Base-by-base conservation (phyloP, 139 green algal species). In the Closterium sp. region DNA sequence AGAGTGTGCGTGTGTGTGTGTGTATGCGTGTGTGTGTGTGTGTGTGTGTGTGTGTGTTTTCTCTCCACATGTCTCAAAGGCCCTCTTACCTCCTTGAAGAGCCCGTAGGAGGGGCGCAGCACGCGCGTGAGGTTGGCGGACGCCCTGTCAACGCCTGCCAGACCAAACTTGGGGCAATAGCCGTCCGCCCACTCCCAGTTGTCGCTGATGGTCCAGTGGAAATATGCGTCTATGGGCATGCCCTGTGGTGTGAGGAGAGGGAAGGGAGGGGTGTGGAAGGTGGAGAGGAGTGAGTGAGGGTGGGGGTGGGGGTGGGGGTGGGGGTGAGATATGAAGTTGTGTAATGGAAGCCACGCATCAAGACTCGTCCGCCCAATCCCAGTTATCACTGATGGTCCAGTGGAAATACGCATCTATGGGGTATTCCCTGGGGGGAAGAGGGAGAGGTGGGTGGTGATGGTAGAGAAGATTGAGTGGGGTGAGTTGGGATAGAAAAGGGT, bases 171-270 rank as follows among this genome's bases (percentile, higher is more conserved):
- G 31, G 93, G 93, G 90, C 93, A 87, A 85, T 95, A 95, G 19
- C 93, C 93, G 27, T 95, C 93, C 21, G 93, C 93, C 93, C 93
- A 95, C 87, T 95, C 93, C 93, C 93, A 95, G 86, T 95, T 95
- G 88, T 95, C 93, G 9, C 70, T 92, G 7, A 90, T 94, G 30
- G 93, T 95, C 93, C 93, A 95, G 62, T 88, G 88, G 29, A 95
- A 45, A 85, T 95, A 95, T 13, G 86, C 93, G 11, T 79, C 24
- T 5, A 95, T 79, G 22, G 70, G 42, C 29, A 93, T 87, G 9
- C 93, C 93, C 90, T 91, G 32, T 9, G 90, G 84, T 31, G 11
- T 13, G 11, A 13, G 11, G 45, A 70, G 45, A 4, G 45, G 45
- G 45, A 19, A 4, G 45, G 45, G 11, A 4, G 45, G 3, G 45